A percentile compares a stretch with the other conserved stretches of the same genome.
Conservation (phyloP, 345 rosid genomes). For the Hirschfeldia incana region DNA sequence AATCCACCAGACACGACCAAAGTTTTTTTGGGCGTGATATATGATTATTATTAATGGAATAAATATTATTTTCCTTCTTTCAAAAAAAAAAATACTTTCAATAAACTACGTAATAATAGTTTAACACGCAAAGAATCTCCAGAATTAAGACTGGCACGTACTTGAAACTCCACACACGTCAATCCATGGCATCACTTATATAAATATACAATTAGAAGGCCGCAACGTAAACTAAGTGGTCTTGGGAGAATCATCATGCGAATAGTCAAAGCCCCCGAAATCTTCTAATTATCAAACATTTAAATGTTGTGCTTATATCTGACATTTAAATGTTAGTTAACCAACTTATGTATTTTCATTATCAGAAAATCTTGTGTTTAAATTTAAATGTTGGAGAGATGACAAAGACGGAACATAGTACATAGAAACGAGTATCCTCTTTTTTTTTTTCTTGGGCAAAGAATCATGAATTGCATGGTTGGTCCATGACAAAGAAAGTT, state of each 20-base stretch:
- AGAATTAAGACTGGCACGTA: conserved; percentile 30
- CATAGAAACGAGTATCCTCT: conserved; percentile 23
- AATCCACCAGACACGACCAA: conserved; percentile 33
- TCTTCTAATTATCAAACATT: too few species aligned
- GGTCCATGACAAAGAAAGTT: conserved; percentile 31
- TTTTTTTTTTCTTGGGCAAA: conserved; percentile 13
- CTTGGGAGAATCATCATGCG: neutral
- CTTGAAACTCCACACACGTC: conserved; percentile 3
- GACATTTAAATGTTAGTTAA: neutral
- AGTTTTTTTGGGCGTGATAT: neutral
- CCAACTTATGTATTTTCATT: conserved; percentile 12
- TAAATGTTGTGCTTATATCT: too few species aligned
- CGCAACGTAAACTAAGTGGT: conserved; percentile 19
- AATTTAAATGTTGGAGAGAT: conserved; percentile 9
- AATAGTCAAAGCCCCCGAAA: too few species aligned
- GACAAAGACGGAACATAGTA: conserved; percentile 18
- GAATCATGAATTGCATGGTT: conserved; percentile 38
- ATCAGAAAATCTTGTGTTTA: neutral
- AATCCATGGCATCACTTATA: neutral
- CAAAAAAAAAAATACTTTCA: neutral
- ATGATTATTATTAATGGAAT: neutral
- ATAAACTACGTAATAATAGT: conserved; percentile 33
- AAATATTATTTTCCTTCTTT: neutral
- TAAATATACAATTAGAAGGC: neutral
- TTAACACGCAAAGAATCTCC: conserved; percentile 18